Conservation (phyloP, 352 stramenopile genomes). For the Blastocystis sp. region DNA sequence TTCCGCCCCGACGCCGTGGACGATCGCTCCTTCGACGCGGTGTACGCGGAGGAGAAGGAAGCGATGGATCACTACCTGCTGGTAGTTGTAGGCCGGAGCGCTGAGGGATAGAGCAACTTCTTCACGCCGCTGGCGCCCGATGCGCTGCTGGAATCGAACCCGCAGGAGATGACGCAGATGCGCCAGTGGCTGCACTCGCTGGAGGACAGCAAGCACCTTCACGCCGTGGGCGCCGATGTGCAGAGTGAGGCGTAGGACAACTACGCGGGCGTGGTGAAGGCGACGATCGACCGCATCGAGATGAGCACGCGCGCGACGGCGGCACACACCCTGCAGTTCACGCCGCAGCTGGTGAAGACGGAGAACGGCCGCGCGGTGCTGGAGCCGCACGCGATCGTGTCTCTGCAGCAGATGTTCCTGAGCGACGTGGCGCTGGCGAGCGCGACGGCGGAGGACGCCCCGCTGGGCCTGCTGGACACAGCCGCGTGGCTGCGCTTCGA, state of each 20-base stretch:
- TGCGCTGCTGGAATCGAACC: no score
- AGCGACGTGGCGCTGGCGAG: background rate
- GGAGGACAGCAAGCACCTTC: background rate
- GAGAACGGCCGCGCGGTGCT: slow-evolving; percentile 15
- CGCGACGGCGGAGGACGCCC: background rate
- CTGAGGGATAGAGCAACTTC: background rate
- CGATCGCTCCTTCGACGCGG: background rate
- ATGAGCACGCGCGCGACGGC: background rate
- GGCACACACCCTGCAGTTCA: background rate
- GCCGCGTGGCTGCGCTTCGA: background rate
- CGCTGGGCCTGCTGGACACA: background rate
- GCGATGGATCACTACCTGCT: background rate
- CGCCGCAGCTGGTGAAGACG: slow-evolving; percentile 17
- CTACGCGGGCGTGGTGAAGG: background rate
- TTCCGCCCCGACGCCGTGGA: background rate
- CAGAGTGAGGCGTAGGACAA: background rate
- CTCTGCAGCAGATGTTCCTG: slow-evolving; percentile 49
- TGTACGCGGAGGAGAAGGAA: background rate
- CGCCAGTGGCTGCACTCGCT: background rate
- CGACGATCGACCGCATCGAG: slow-evolving; percentile 4
- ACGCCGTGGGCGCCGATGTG: background rate
- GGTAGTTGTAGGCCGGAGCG: background rate
- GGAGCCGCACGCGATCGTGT: slow-evolving; percentile 7
- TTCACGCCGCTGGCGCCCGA: no score
- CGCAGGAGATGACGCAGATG: background rate